Base-by-base conservation (phyloP, 768 basidiomycete genomes). In the Leucosporidium scottii region DNA sequence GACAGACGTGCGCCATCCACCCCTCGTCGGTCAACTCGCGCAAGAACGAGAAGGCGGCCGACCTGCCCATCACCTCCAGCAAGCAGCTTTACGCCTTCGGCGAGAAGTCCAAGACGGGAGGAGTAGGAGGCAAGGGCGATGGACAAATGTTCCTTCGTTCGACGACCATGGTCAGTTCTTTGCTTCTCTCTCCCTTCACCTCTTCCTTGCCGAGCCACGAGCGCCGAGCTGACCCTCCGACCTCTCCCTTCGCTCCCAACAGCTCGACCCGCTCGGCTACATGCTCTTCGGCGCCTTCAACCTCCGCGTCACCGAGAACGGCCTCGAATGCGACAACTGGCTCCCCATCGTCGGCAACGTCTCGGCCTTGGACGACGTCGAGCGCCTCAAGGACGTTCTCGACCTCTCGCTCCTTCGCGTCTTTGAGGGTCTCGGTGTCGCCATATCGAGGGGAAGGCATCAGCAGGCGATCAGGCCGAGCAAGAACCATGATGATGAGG, bases 281-380 rank as follows among this genome's bases (percentile, higher is more conserved):
- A 82, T 94, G 77, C 82, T 97, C 17, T 94, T 97, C 74, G 93
- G 93, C 9, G 92, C 91, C 0, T 85, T 90, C 77, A 83, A 86
- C 59, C 82, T 93, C 36, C 79, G 84, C 67, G 85, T 88, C 51
- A 84, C 84, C 0, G 83, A 85, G 49, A 82, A 84, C 23, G 90
- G 91, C 9, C 77, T 97, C 59, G 86, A 88, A 74, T 93, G 91
- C 75, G 93, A 97, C 75, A 85, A 84, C 54, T 97, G 93, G 93
- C 79, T 97, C 17, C 90, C 92, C 27, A 83, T 93, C 56, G 82
- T 87, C 48, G 89, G 89, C 50, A 84, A 87, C 69, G 73, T 87
- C 59, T 82, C 87, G 73, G 84, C 85, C 2, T 78, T 96, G 74
- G 90, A 93, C 75, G 86, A 91, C 70, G 80, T 94, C n/a, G 87